Base-by-base conservation (phyloP, 2,329 filamentous ascomycete species). In the Ceratocystiopsis minuta region DNA sequence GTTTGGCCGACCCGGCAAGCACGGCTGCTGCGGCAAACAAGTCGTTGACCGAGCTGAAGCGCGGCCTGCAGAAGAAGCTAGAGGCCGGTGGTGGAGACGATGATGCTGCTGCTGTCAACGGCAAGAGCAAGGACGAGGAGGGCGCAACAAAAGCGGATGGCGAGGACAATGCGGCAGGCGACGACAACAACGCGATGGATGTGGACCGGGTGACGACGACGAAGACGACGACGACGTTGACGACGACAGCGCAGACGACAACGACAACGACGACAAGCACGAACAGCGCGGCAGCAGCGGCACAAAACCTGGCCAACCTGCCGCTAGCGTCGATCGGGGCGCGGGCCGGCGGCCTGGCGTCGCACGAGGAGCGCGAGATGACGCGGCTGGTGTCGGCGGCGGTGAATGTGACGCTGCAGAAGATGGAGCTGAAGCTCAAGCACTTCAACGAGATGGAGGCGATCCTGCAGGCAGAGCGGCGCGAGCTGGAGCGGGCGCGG, bases 381-480 rank as follows among this genome's bases (percentile, higher is more conserved):
- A 93, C 87, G 16, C 81, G 86, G 15, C 75, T 96, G 38, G 84
- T 98, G 11, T 88, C 86, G 3, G 81, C 86, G 6, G 85, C 86
- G 0, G 84, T 94, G 41, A 98, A 98, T 56, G 70, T 93, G 13
- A 88, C 84, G n/a, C 67, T 96, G 32, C 80, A 94, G 56, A 98
- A 98, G 62, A 77, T 96, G 47, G 86, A 96, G 61, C 67, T 96
- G 52, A 98, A 98, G 63, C 70, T 98, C 45, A 79, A 85, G 54
- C 93, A 96, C 58, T 98, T 98, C 61, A 80, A 83, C 53, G 90
- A 98, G 59, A 87, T 98, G 72, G 90, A 98, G 61, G 72, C 82
- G 16, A 79, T 95, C 37, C 68, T 98, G 40, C 82, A 92, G 52
- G 85, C 87, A 6, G 90, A 98, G 64, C 79, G 88, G 45, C 75